Evolutionary conservation across 352 stramenopile genomes (phyloP), one percentile per base, ranked within the genome.

Genomic region (Globisporangium viniferum): DNA sequence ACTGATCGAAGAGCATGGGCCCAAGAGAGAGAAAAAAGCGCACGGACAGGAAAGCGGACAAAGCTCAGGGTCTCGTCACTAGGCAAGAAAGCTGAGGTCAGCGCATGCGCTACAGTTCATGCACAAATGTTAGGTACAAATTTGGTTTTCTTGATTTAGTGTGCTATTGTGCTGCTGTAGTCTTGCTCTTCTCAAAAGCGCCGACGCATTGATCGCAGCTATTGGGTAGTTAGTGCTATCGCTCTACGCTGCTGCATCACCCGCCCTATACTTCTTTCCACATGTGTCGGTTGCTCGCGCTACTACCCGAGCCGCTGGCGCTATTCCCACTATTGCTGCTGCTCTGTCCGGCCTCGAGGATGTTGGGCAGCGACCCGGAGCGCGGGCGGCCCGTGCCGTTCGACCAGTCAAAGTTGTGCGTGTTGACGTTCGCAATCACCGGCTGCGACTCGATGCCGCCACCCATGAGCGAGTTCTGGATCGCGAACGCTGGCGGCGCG

Each of bases 361-460:
- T 67, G 55, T 74, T 84, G 0, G 79, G 75, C 55, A 85, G 58
- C 7, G 77, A 82, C 0, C 73, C 70, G 3, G 77, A 77, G n/a
- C 79, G 71, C 27, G 77, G 68, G n/a, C 77, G 73, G 0, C 70
- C 67, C 31, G 68, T 59, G 27, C 73, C 73, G 63, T 83, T 77
- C 65, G 80, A 90, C 88, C 88, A 95, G 74, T 93, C 85, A 64
- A 95, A 95, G 60, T 90, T 91, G 64, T 83, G 77, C 31, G 84
- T 91, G 68, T 91, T 93, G 67, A 95, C 86, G 57, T 80, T 86
- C n/a, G 85, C 64, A 35, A 84, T 86, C 33, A 79, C 73, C n/a
- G 82, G 84, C 59, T 91, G 84, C 36, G 82, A 63, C 58, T 95
- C 88, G 33, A 95, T 95, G 54, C 88, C 85, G 39, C 88, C 88